phyloP scores from a whole-genome alignment of 2,329 filamentous ascomycete genomes.

The Hymenoscyphus infarciens region DNA sequence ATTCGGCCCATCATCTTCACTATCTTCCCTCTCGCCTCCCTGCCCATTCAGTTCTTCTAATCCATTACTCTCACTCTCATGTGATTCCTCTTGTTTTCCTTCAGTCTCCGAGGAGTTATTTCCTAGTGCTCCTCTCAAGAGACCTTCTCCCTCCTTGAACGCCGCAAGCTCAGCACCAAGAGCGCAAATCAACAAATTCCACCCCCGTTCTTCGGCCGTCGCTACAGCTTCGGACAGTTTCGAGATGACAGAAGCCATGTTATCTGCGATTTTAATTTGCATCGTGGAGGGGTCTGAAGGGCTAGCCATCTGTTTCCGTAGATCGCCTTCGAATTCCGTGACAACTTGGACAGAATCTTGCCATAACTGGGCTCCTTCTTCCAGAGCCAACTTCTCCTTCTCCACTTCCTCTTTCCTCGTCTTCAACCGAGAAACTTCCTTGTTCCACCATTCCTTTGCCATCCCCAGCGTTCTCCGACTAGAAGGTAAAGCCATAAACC shows the following conservation, averaged over 20 bases:
- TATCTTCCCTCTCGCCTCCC: conserved; percentile 8
- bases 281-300: conserved; percentile 40
- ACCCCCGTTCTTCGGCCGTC: conserved; percentile 57
- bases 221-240: conserved; percentile 53
- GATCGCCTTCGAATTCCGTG: conserved; percentile 59
- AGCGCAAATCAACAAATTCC: conserved; percentile 73
- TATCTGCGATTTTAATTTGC: conserved; percentile 44
- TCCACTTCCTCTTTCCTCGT: conserved; percentile 53
- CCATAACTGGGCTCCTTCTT: conserved; percentile 67
- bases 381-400: conserved; percentile 60
- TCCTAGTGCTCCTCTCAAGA: conserved; percentile 42
- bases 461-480: conserved; percentile 66
- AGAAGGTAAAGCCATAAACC: conserved; percentile 57
- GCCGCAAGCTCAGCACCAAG: conserved; percentile 72
- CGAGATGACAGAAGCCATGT: conserved; percentile 54
- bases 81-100: conserved; percentile 8
- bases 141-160: conserved; percentile 55
- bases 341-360: conserved; percentile 57
- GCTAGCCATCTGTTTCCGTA: conserved; percentile 53
- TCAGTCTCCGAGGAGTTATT: background rate
- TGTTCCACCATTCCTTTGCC: conserved; percentile 68
- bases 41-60: background rate
- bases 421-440: conserved; percentile 56
- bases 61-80: background rate
- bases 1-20: conserved; percentile 30